Percentiles rank a stretch among this genome's conserved stretches.
phyloP scores from a whole-genome alignment of 805 yeast genomes.

The Barnettozyma botsteinii region DNA sequence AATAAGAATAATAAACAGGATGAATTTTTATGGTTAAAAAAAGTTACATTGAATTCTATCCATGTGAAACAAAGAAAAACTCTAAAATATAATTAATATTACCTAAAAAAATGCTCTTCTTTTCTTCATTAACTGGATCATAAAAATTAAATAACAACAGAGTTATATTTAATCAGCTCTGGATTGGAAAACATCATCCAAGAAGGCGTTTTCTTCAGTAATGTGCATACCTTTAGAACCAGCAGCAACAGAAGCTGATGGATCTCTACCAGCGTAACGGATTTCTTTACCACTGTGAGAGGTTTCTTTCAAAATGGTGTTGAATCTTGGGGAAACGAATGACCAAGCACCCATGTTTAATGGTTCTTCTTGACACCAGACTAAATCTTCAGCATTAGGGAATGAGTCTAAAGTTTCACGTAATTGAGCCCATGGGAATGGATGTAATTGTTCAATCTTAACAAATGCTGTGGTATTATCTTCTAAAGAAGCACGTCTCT shows the following conservation, averaged over 20 bases:
- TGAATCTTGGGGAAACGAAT: conserved; percentile 76
- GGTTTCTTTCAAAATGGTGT: conserved; percentile 71
- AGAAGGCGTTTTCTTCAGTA: conserved; percentile 84
- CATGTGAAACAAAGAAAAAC: neutral
- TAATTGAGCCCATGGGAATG: conserved; percentile 96
- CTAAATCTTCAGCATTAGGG: conserved; percentile 80
- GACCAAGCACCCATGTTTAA: conserved; percentile 92
- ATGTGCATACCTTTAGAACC: conserved; percentile 86
- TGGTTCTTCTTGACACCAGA: conserved; percentile 99
- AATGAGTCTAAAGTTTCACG: conserved; percentile 76
- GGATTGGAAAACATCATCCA: conserved; percentile 62
- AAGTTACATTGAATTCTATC: too few relatives aligned
- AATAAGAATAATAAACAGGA: neutral
- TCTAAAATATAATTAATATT: neutral
- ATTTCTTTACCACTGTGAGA: conserved; percentile 50
- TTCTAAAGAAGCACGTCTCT: conserved; percentile 73
- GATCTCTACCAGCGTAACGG: conserved; percentile 96
- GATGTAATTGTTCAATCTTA: conserved; percentile 92
- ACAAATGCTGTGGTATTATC: conserved; percentile 83
- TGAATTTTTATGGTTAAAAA: neutral
- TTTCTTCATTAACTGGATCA: neutral
- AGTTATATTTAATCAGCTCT: conserved; percentile 5
- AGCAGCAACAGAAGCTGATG: conserved; percentile 97
- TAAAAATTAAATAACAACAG: neutral
- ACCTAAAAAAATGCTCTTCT: neutral